These are phyloP conservation scores for Phytophthora hybrid DNA, from an alignment of 352 stramenopile species.

Conservation along the genomic window DNA sequence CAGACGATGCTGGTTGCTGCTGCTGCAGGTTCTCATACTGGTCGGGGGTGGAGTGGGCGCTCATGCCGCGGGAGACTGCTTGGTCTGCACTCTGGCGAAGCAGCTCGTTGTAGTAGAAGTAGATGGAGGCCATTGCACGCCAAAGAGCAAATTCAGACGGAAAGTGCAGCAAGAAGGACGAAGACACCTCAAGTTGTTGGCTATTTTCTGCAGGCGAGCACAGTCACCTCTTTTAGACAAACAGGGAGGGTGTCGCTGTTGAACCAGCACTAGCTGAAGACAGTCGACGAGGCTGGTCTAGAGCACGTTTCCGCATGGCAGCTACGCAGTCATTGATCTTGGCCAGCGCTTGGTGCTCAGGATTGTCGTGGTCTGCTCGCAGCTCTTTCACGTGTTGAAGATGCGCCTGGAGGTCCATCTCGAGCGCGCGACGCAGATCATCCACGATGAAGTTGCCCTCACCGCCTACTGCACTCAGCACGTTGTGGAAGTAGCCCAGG, in stretches of 20 bases:
- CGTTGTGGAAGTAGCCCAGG: slow-evolving; percentile 84
- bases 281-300: slow-evolving; percentile 22
- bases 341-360: slow-evolving; percentile 44
- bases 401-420: slow-evolving; percentile 46
- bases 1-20: slow-evolving; percentile 1
- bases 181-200: background rate
- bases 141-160: too few relatives aligned
- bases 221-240: slow-evolving; percentile 21
- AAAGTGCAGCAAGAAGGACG: background rate
- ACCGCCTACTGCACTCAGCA: slow-evolving; percentile 74
- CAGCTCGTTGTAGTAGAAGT: slow-evolving; percentile 45
- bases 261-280: slow-evolving; percentile 29
- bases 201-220: too few relatives aligned
- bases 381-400: slow-evolving; percentile 44
- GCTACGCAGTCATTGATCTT: slow-evolving; percentile 61
- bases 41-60: background rate
- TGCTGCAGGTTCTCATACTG: background rate
- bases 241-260: slow-evolving; percentile 3
- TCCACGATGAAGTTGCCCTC: slow-evolving; percentile 66
- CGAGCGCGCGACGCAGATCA: slow-evolving; percentile 54
- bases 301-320: slow-evolving; percentile 47
- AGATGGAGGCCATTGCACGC: slow-evolving; percentile 35
- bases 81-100: slow-evolving; percentile 35
- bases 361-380: slow-evolving; percentile 30
- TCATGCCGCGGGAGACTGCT: slow-evolving; percentile 9